Percentiles rank a stretch among this genome's conserved stretches.
Evolutionary conservation across 257 asterid genomes (phyloP).

Genomic region (Echium plantagineum): DNA sequence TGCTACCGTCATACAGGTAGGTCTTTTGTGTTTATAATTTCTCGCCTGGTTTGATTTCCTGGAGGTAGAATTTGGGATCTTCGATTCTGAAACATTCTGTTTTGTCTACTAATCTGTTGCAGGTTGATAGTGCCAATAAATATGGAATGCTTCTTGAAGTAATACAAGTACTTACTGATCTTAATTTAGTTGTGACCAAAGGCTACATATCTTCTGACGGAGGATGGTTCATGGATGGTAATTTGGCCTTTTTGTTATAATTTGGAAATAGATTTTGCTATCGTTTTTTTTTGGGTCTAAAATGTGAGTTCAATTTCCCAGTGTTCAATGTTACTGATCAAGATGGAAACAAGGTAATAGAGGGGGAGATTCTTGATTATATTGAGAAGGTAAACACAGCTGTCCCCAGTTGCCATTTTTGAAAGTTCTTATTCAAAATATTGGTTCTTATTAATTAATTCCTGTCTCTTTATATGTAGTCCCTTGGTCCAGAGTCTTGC

Average conservation of each 20-base stretch:
- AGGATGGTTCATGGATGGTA: constrained; percentile 99
- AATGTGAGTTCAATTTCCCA: constrained; percentile 12
- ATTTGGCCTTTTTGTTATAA: neutral
- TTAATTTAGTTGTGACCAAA: constrained; percentile 64
- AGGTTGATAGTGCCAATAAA: constrained; percentile 97
- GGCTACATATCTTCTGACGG: constrained; percentile 96
- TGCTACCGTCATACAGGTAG: constrained; percentile 82
- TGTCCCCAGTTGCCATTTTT: constrained; percentile 11
- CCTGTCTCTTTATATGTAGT: constrained; percentile 37
- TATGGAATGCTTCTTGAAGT: constrained; percentile 91
- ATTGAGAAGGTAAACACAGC: constrained; percentile 56
- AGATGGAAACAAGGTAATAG: constrained; percentile 73
- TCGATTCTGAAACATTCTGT: neutral
- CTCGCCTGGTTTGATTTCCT: constrained; percentile 6
- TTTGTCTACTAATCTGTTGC: constrained; percentile 6
- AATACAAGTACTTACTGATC: constrained; percentile 89
- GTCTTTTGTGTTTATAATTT: constrained; percentile 4
- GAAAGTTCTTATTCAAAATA: constrained; percentile 11
- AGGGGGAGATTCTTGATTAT: constrained; percentile 63
- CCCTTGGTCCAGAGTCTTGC: constrained; percentile 94
- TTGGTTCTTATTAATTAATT: constrained; percentile 15
- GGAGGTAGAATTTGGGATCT: neutral
- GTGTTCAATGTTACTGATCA: constrained; percentile 92
- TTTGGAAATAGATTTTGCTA: neutral
- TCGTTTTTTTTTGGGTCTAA: constrained; percentile 10